Evolutionary conservation across 2,329 filamentous ascomycete genomes (phyloP).

Genomic region (Trichoderma oligosporum): DNA sequence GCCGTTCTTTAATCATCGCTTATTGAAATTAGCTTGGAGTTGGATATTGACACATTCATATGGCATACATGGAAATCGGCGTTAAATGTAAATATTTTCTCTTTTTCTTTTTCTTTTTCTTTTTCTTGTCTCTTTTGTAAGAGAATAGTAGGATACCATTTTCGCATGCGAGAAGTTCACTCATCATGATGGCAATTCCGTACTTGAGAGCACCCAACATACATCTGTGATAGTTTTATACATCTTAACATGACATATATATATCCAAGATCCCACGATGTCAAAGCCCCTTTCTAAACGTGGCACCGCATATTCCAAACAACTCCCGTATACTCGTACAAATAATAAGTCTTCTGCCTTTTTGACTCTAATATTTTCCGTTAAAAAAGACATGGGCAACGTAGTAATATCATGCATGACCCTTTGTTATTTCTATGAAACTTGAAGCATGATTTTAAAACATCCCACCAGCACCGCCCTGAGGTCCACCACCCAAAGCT

Average conservation of each 20-base stretch:
- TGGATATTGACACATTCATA: conserved; percentile 9
- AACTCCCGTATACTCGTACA: conserved; percentile 17
- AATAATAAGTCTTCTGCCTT: too few species aligned
- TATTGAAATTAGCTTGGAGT: conserved; percentile 2
- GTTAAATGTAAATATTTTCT: conserved; percentile 23
- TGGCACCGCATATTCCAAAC: not conserved
- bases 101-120: not conserved
- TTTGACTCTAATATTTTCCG: too few species aligned
- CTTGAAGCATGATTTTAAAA: conserved; percentile 27
- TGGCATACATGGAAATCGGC: conserved; percentile 17
- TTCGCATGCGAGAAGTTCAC: conserved; percentile 22
- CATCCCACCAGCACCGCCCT: conserved; percentile 33
- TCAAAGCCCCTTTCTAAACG: not conserved
- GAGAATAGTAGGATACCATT: conserved; percentile 19
- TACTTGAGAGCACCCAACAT: conserved; percentile 17
- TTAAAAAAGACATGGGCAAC: not conserved
- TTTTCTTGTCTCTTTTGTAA: conserved; percentile 15
- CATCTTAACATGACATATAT: conserved; percentile 23
- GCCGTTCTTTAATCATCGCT: not conserved
- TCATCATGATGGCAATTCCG: conserved; percentile 25
- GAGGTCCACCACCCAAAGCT: conserved; percentile 54
- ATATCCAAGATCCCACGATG: conserved; percentile 16
- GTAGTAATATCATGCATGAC: not conserved
- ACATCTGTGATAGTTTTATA: conserved; percentile 24
- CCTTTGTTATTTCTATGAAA: not conserved